These are phyloP conservation scores for Dichotomocladium elegans DNA, from an alignment of 371 early-diverging fungal genomes.

Conservation along the genomic window DNA sequence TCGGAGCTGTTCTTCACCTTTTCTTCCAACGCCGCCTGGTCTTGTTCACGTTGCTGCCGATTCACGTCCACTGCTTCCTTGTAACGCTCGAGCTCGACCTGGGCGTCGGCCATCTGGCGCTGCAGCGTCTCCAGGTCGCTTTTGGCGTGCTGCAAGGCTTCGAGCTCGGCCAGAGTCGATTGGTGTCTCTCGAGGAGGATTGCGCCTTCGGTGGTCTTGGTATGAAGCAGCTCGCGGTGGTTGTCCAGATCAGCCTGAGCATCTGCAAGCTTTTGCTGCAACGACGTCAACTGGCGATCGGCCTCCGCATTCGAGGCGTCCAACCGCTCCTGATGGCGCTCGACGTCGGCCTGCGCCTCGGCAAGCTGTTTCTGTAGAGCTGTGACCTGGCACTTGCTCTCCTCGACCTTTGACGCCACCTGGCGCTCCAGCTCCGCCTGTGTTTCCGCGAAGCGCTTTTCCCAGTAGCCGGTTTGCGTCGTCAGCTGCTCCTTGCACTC, in stretches of 20 bases:
- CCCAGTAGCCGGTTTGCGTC: not conserved
- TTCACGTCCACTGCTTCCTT: no score
- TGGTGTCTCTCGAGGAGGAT: no score
- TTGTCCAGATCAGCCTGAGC: not conserved
- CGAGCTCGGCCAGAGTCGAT: not conserved
- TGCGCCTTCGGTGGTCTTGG: no score
- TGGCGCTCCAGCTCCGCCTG: not conserved
- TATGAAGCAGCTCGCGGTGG: no score
- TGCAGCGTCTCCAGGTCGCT: constrained; percentile 3
- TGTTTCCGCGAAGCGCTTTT: not conserved
- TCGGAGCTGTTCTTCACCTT: constrained; percentile 1
- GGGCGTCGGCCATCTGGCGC: not conserved
- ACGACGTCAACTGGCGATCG: not conserved
- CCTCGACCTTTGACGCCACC: not conserved
- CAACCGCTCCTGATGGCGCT: not conserved
- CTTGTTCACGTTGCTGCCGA: not conserved
- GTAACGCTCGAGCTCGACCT: no score
- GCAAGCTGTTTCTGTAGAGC: not conserved
- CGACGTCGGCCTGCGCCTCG: not conserved
- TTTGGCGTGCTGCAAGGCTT: not conserved
- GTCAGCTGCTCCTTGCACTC: not conserved
- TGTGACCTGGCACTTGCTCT: not conserved
- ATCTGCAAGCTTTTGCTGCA: not conserved
- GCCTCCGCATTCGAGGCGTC: not conserved
- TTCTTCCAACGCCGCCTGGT: not conserved